These are phyloP conservation scores for Yarrowia sp. DNA, from an alignment of 805 yeast genomes.

Conservation along the genomic window DNA sequence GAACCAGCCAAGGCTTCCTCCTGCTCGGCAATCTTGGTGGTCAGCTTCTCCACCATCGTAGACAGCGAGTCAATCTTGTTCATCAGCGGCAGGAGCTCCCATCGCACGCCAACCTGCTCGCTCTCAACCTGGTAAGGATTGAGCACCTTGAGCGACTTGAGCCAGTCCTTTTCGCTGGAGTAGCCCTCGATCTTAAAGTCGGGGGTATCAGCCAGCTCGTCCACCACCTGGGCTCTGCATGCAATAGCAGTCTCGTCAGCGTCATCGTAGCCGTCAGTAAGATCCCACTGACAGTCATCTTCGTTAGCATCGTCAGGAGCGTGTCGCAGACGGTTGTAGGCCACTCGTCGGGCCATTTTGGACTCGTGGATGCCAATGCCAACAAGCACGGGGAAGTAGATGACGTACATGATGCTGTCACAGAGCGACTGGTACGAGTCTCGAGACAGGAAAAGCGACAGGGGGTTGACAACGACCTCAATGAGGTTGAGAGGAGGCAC, in stretches of 20 bases:
- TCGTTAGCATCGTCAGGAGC: slow-evolving; percentile 78
- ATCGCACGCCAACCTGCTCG: slow-evolving; percentile 28
- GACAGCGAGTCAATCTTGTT: slow-evolving; percentile 29
- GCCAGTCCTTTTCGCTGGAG: slow-evolving; percentile 52
- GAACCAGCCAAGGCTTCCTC: no score
- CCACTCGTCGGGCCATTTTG: slow-evolving; percentile 62
- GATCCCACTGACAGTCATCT: slow-evolving; percentile 73
- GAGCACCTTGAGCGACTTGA: slow-evolving; percentile 45
- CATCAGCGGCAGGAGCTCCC: slow-evolving; percentile 30
- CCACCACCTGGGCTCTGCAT: slow-evolving; percentile 47
- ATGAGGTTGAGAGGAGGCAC: slow-evolving; percentile 81
- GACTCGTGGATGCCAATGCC: slow-evolving; percentile 64
- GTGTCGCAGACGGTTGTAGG: slow-evolving; percentile 62
- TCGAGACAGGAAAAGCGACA: slow-evolving; percentile 40
- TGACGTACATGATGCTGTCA: slow-evolving; percentile 55
- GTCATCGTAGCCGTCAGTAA: slow-evolving; percentile 65
- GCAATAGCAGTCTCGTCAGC: slow-evolving; percentile 31
- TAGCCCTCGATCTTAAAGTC: slow-evolving; percentile 69
- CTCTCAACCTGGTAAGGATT: slow-evolving; percentile 43
- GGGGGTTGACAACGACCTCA: slow-evolving; percentile 52
- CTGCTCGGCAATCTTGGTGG: background rate
- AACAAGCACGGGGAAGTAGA: slow-evolving; percentile 65
- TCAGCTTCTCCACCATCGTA: slow-evolving; percentile 24
- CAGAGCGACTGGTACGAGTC: slow-evolving; percentile 45
- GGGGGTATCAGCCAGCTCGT: slow-evolving; percentile 47